A percentile compares a stretch with the other conserved stretches of the same genome.
Conservation (phyloP, 352 stramenopile species). For the Pythium dissimile region DNA sequence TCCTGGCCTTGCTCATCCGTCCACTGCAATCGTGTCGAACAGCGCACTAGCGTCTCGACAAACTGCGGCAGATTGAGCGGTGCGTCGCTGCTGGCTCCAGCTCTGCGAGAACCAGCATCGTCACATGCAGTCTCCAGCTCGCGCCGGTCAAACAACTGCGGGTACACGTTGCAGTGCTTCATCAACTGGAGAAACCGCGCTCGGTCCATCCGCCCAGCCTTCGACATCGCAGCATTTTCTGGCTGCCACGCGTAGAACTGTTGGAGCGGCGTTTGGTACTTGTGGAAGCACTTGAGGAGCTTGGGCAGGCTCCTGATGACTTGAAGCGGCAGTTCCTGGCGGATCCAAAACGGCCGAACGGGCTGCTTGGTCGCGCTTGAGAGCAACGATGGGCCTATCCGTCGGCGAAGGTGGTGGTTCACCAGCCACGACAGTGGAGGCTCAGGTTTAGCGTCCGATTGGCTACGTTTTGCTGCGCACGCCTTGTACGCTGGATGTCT, state of each 20-base stretch:
- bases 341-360: conserved; percentile 14
- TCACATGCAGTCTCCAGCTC: conserved; percentile 49
- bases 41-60: conserved; percentile 53
- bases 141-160: conserved; percentile 53
- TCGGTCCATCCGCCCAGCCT: conserved; percentile 15
- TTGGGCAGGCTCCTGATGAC: conserved; percentile 10
- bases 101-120: conserved; percentile 13
- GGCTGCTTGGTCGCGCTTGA: not conserved
- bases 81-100: conserved; percentile 11
- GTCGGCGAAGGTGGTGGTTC: not conserved
- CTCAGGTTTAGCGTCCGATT: too few relatives aligned
- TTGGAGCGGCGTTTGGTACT: conserved; percentile 18
- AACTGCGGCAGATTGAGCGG: conserved; percentile 58
- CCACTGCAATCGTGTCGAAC: conserved; percentile 47
- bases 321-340: conserved; percentile 1
- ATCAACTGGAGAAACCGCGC: conserved; percentile 41
- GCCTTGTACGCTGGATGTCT: not conserved
- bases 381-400: not conserved
- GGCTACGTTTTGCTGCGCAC: not conserved
- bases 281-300: conserved; percentile 19
- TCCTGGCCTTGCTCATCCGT: conserved; percentile 9
- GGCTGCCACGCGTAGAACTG: conserved; percentile 20
- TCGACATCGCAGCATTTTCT: not conserved
- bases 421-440: conserved; percentile 10
- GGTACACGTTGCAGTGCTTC: conserved; percentile 51